These are phyloP conservation scores for Rhamnella rubrinervis DNA, from an alignment of 331 rosid species.

Conservation along the genomic window DNA sequence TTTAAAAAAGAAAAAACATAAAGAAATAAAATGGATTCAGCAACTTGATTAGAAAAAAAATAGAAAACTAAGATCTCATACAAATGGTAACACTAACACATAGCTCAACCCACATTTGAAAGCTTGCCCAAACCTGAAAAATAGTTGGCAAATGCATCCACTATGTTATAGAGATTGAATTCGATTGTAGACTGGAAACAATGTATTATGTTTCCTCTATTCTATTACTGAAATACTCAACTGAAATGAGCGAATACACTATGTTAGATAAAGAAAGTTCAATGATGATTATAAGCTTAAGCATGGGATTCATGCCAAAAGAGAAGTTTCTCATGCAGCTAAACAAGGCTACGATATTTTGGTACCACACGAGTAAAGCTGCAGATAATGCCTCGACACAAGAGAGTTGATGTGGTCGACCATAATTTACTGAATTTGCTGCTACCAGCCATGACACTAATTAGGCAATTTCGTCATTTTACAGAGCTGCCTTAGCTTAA, in stretches of 20 bases:
- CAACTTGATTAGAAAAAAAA: not conserved
- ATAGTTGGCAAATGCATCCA: not conserved
- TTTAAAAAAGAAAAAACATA: too few relatives aligned
- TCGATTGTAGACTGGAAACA: not conserved
- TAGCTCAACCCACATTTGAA: not conserved
- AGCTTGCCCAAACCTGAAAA: not conserved
- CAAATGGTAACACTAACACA: not conserved
- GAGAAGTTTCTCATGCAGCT: not conserved
- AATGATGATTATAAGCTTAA: not conserved
- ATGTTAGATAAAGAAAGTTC: not conserved
- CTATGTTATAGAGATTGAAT: not conserved
- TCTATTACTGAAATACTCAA: not conserved
- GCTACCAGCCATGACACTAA: slow-evolving; percentile 97
- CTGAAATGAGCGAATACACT: slow-evolving; percentile 4
- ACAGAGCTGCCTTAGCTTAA: slow-evolving; percentile 8
- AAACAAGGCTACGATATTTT: not conserved
- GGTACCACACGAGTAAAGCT: slow-evolving; percentile 83
- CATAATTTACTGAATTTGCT: slow-evolving; percentile 94
- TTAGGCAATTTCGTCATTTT: slow-evolving; percentile 14
- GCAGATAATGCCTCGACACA: slow-evolving; percentile 99
- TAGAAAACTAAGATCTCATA: not conserved
- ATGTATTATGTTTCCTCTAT: not conserved
- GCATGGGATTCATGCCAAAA: not conserved
- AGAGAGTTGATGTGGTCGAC: slow-evolving; percentile 90
- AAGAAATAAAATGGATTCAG: not conserved